These are phyloP conservation scores for Curvularia eragrostidis DNA, from an alignment of 2,329 filamentous ascomycete genomes.

Conservation along the genomic window DNA sequence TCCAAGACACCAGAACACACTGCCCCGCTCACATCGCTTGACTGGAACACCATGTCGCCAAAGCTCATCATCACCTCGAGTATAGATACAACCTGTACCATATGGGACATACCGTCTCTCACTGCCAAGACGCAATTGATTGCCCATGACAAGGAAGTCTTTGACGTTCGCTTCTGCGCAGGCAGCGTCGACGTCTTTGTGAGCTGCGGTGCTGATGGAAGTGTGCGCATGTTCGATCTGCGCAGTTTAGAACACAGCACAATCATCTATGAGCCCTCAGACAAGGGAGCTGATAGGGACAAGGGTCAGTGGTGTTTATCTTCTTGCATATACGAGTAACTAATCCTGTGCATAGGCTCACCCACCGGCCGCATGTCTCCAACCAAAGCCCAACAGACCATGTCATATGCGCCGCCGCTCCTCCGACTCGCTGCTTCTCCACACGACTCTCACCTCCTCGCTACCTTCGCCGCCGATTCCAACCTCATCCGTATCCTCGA, in stretches of 20 bases:
- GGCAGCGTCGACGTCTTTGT: conserved; percentile 99
- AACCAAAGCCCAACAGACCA: conserved; percentile 76
- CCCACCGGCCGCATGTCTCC: conserved; percentile 67
- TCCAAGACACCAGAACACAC: conserved; percentile 99
- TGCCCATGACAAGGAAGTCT: conserved; percentile 98
- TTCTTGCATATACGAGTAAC: conserved; percentile 1
- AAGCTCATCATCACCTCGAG: conserved; percentile 98
- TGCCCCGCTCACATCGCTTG: conserved; percentile 90
- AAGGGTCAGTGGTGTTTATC: conserved; percentile 48
- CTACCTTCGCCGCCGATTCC: conserved; percentile 95
- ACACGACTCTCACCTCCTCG: conserved; percentile 91
- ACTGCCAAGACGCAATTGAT: conserved; percentile 98
- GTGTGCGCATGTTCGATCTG: conserved; percentile 97
- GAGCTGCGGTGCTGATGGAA: conserved; percentile 95
- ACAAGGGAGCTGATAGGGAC: conserved; percentile 68
- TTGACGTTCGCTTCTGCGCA: conserved; percentile 96
- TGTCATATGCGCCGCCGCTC: conserved; percentile 69
- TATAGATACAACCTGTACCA: conserved; percentile 98
- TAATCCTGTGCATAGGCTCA: conserved; percentile 45
- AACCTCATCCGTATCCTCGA: conserved; percentile 93
- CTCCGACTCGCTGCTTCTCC: conserved; percentile 87
- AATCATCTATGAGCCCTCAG: conserved; percentile 97
- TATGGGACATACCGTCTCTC: conserved; percentile 98
- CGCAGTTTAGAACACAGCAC: conserved; percentile 96
- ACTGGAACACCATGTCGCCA: conserved; percentile 97